Base-by-base conservation (phyloP, 805 yeast genomes). In the Ogataea haglerorum region DNA sequence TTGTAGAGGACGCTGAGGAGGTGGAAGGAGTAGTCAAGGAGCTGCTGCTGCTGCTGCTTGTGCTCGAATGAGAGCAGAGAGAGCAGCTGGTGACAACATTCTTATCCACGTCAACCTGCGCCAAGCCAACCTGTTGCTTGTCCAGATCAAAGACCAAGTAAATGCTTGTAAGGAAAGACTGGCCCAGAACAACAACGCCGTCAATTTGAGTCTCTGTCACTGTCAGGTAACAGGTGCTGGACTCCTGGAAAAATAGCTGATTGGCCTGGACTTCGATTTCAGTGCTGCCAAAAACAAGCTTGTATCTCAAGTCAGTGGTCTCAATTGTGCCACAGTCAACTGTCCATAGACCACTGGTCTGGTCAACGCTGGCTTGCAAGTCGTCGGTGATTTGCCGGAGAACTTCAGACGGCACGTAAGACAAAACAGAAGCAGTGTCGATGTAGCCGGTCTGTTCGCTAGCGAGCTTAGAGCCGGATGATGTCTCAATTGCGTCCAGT, bases 71-170 rank as follows among this genome's bases (percentile, higher is more conserved):
- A 10, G 27, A 17, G 40, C 42, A 38, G 31, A 34, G 21, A n/a
- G 45, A 34, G 35, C 53, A 47, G 5, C 38, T 43, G 4, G 56
- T 49, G 5, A 30, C 19, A 10, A 44, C 51, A 38, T 45, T 17
- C 14, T 44, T 38, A n/a, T 44, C 47, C 24, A 49, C 48, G 32
- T 56, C 47, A 18, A 71, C 73, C 54, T 72, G 76, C 16, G 80
- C 85, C 54, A 83, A 49, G 3, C 85, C 77, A 27, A 83, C 65
- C 51, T 75, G 69, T 34, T 61, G 62, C 53, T 73, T 73, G 23
- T 78, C 85, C 37, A 80, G 61, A 58, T 84, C 83, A 58, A 73
- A 80, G 12, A 80, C 86, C 19, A 78, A 69, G 57, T 81, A 83
- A 2, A 82, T 80, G 42, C 75, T 70, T 39, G 85, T 68, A 47